These are phyloP conservation scores for Hypoxylon lenormandii DNA, from an alignment of 495 filamentous ascomycete genomes.

Conservation along the genomic window DNA sequence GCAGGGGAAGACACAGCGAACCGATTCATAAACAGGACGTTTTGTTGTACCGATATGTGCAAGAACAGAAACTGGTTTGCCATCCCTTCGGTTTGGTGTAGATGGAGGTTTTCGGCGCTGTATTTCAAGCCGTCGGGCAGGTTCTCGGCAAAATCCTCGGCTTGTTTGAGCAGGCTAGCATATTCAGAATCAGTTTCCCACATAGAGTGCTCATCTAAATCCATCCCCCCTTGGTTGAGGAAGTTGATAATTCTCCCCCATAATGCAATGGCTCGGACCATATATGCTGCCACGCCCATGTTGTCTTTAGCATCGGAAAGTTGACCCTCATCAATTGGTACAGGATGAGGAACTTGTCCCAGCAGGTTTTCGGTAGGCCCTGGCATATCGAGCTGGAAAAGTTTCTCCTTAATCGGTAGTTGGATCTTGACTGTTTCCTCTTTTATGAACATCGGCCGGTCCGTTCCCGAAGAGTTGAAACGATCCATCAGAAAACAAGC, in stretches of 20 bases:
- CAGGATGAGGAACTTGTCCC: conserved; percentile 75
- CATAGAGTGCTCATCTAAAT: conserved; percentile 77
- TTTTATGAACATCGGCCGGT: conserved; percentile 89
- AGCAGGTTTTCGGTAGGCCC: conserved; percentile 87
- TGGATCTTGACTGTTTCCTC: conserved; percentile 90
- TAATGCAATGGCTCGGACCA: conserved; percentile 84
- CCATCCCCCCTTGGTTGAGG: conserved; percentile 89
- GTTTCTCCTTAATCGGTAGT: conserved; percentile 87
- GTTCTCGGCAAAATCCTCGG: conserved; percentile 73
- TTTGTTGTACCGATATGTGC: conserved; percentile 89
- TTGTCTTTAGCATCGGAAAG: conserved; percentile 78
- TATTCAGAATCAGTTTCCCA: conserved; percentile 87
- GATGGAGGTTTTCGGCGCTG: conserved; percentile 82
- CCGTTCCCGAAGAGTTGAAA: conserved; percentile 95
- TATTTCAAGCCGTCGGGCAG: conserved; percentile 79
- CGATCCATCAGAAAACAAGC: conserved; percentile 96
- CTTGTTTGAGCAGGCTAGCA: conserved; percentile 73
- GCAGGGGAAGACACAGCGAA: conserved; percentile 82
- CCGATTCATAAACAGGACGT: conserved; percentile 87
- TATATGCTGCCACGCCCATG: conserved; percentile 94
- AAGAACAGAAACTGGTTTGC: conserved; percentile 95
- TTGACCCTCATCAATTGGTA: conserved; percentile 70
- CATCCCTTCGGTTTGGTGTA: conserved; percentile 82
- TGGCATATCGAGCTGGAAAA: conserved; percentile 90
- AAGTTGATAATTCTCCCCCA: conserved; percentile 93